A percentile compares a stretch with the other conserved stretches of the same genome.
Evolutionary conservation across 306 rosid species (phyloP).

Genomic region (Alnus glutinosa): DNA sequence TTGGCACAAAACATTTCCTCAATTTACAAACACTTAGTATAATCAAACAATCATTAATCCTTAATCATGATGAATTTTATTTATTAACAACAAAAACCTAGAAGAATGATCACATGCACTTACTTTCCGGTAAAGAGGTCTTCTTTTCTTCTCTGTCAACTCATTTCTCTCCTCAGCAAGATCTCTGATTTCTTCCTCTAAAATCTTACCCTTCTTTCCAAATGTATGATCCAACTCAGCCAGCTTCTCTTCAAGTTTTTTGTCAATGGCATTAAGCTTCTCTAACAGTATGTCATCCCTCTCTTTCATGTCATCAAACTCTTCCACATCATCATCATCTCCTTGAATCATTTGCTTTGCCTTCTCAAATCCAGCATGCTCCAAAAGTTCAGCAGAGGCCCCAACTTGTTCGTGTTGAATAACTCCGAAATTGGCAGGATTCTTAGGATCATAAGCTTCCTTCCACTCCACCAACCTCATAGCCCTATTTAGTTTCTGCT

Average conservation of each 20-base stretch:
- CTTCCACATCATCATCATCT: constrained; percentile 55
- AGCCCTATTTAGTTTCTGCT: constrained; percentile 82
- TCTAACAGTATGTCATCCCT: constrained; percentile 71
- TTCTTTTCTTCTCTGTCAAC: constrained; percentile 82
- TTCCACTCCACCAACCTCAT: constrained; percentile 80
- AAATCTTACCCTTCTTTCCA: constrained; percentile 84
- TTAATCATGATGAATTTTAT: not conserved
- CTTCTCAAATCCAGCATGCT: constrained; percentile 55
- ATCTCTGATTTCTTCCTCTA: constrained; percentile 92
- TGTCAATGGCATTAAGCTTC: constrained; percentile 81
- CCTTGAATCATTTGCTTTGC: constrained; percentile 40
- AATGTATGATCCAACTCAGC: constrained; percentile 84
- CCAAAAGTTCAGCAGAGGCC: constrained; percentile 45
- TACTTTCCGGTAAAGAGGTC: constrained; percentile 83
- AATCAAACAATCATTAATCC: not conserved
- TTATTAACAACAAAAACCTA: constrained; percentile 6
- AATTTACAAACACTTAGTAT: not conserved
- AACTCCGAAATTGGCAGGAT: constrained; percentile 78
- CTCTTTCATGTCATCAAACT: constrained; percentile 92
- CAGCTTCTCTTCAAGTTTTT: constrained; percentile 80
- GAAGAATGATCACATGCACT: constrained; percentile 16
- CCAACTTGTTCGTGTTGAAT: constrained; percentile 55
- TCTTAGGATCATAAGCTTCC: constrained; percentile 85
- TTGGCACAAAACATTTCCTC: not conserved
- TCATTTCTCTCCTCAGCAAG: constrained; percentile 97